Evolutionary conservation across 2,329 filamentous ascomycete genomes (phyloP).

Genomic region (Fusarium papillatum): DNA sequence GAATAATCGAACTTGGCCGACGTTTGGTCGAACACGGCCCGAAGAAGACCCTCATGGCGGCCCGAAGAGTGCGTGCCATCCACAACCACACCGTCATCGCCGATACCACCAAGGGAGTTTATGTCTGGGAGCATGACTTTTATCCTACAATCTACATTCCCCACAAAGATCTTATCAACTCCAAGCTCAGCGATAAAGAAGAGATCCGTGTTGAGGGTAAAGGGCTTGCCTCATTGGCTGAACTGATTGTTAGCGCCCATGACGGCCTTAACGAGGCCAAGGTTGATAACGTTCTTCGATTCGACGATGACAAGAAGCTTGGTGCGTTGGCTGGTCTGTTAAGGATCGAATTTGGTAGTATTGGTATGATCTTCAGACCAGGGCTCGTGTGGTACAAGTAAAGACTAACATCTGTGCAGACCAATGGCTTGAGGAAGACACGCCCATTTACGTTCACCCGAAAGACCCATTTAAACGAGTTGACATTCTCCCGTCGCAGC

Average conservation of each 20-base stretch:
- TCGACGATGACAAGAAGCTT: constrained; percentile 52
- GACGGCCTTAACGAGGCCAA: constrained; percentile 41
- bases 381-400: accelerated
- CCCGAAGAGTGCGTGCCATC: constrained; percentile 51
- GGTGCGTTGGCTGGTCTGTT: constrained; percentile 50
- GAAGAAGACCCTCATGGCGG: constrained; percentile 31
- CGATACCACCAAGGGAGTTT: constrained; percentile 53
- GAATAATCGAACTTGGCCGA: constrained; percentile 18
- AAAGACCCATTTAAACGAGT: constrained; percentile 78
- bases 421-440: constrained; percentile 68
- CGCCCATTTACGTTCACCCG: constrained; percentile 71
- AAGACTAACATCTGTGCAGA: constrained; percentile 39
- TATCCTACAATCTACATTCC: constrained; percentile 63
- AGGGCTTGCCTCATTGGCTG: constrained; percentile 44
- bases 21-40: constrained; percentile 34
- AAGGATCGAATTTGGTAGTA: constrained; percentile 51
- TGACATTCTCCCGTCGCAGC: constrained; percentile 69
- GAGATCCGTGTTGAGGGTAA: constrained; percentile 43
- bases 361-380: constrained; percentile 41
- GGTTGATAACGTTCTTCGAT: constrained; percentile 54
- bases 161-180: constrained; percentile 43
- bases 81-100: constrained; percentile 50
- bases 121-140: constrained; percentile 61
- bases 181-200: constrained; percentile 43
- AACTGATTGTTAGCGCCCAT: constrained; percentile 46